A percentile compares a stretch with the other conserved stretches of the same genome.
These are phyloP conservation scores for Suillus luteus DNA, from an alignment of 768 basidiomycete genomes.

Conservation along the genomic window DNA sequence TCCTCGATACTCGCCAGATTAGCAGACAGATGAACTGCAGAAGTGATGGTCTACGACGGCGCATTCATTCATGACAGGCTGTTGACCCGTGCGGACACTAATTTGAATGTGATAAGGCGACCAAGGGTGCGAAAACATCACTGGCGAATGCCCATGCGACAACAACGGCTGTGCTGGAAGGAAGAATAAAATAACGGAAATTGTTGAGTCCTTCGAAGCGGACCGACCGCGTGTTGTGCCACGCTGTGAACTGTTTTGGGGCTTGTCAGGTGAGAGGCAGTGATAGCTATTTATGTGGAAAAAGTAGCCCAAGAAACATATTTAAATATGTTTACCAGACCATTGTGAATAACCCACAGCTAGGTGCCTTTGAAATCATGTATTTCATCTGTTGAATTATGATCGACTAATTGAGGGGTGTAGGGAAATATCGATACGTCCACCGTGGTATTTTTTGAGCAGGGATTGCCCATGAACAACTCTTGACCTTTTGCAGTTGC, in stretches of 20 bases:
- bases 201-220: background rate
- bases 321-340: background rate
- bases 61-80: conserved; percentile 20
- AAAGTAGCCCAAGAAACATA: background rate
- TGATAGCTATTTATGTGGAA: background rate
- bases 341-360: background rate
- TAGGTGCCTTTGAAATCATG: background rate
- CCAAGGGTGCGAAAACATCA: conserved; percentile 41
- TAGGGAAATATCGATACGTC: conserved; percentile 48
- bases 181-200: conserved; percentile 14
- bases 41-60: conserved; percentile 14
- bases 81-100: conserved; percentile 16
- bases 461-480: conserved; percentile 25
- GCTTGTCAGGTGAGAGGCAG: background rate
- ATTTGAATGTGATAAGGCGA: conserved; percentile 43
- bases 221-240: background rate
- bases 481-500: background rate
- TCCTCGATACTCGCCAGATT: background rate
- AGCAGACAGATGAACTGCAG: conserved; percentile 9
- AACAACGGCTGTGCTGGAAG: conserved; percentile 21
- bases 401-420: conserved; percentile 30
- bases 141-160: conserved; percentile 32
- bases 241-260: background rate
- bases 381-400: background rate
- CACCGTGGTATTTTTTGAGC: conserved; percentile 41